Evolutionary conservation across 768 basidiomycete genomes (phyloP).

Genomic region (Leccinum rimulosum): DNA sequence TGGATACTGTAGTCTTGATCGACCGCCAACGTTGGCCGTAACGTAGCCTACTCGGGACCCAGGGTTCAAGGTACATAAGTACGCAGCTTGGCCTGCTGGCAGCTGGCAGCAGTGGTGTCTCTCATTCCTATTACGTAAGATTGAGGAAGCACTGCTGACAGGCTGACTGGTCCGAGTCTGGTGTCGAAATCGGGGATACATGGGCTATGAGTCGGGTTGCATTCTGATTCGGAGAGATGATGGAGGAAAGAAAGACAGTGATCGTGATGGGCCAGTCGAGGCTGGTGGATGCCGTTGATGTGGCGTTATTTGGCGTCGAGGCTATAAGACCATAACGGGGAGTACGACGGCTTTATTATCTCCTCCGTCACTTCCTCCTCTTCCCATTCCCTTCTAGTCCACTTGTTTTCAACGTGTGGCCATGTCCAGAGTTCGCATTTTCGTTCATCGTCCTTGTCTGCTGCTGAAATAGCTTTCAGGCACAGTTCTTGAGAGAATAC

Average conservation of each 20-base stretch:
- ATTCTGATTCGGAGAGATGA: neutral
- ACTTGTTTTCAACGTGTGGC: slow-evolving; percentile 3
- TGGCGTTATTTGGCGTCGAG: slow-evolving; percentile 27
- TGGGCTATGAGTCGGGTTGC: neutral
- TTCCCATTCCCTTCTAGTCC: neutral
- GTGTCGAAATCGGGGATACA: neutral
- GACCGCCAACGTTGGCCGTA: neutral
- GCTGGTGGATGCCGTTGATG: slow-evolving; percentile 7
- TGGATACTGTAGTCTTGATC: neutral
- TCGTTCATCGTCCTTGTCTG: neutral
- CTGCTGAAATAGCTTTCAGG: slow-evolving; percentile 38
- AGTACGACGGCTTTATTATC: slow-evolving; percentile 8
- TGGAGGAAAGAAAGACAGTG: neutral
- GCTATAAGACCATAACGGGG: slow-evolving; percentile 15
- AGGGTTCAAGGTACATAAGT: neutral
- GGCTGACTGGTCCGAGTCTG: neutral
- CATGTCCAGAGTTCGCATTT: neutral
- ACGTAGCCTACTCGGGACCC: neutral
- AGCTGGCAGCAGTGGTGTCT: too few species aligned
- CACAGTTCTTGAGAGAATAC: slow-evolving; percentile 93
- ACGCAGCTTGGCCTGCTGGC: neutral
- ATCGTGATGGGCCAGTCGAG: neutral
- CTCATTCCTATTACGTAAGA: neutral
- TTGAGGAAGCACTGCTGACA: neutral
- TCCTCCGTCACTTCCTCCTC: neutral